Conservation (phyloP, 164 flowering plant genomes). For the Magnolia kwangsiensis region DNA sequence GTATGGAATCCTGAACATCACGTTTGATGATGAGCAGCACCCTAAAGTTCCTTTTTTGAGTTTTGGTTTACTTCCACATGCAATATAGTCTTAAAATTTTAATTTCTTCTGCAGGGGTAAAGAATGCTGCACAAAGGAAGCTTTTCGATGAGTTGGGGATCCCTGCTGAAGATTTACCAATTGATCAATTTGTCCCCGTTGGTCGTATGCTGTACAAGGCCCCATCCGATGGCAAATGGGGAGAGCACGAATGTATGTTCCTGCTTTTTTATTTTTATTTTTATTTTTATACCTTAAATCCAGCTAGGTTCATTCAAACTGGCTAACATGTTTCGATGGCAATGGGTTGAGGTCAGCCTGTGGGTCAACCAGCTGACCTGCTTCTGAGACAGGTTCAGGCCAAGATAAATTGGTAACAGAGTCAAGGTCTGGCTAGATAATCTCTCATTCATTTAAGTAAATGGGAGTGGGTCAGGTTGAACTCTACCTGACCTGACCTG, state of each 20-base stretch:
- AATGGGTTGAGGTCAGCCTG: too few relatives aligned
- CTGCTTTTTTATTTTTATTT: too few relatives aligned
- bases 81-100: not conserved
- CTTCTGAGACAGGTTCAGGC: not conserved
- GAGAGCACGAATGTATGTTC: constrained; percentile 87
- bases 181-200: constrained; percentile 74
- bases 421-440: not conserved
- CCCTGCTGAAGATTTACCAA: constrained; percentile 82
- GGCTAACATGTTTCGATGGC: not conserved
- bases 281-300: not conserved
- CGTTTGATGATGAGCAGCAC: not conserved
- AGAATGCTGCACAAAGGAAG: constrained; percentile 97
- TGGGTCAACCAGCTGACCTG: too few relatives aligned
- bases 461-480: too few relatives aligned
- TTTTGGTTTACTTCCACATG: not conserved
- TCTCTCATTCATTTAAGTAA: too few relatives aligned
- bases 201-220: constrained; percentile 96
- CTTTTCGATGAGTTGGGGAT: constrained; percentile 95
- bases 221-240: constrained; percentile 99
- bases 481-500: too few relatives aligned
- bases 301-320: not conserved
- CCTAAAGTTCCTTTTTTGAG: not conserved
- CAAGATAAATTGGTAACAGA: not conserved
- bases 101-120: constrained; percentile 52
- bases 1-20: not conserved